A percentile compares a stretch with the other conserved stretches of the same genome.
Conservation (phyloP, 345 rosid genomes). For the Durio zibethinus region DNA sequence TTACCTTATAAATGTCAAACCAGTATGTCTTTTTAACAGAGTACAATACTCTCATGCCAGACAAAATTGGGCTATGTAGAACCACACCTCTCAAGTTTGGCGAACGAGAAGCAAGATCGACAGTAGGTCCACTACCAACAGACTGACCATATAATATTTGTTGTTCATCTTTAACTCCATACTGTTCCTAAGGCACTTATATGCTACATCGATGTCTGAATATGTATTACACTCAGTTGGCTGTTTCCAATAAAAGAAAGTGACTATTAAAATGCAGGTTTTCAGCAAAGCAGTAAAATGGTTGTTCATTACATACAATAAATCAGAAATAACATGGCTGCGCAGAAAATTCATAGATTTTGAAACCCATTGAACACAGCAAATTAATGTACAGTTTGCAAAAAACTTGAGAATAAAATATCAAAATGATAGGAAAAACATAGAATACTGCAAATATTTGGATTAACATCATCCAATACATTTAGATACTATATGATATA, state of each 20-base stretch:
- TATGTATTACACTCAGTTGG: slow-evolving; percentile 91
- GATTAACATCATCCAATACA: background rate
- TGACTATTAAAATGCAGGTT: background rate
- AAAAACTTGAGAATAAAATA: background rate
- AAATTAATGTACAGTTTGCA: background rate
- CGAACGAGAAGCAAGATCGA: slow-evolving; percentile 84
- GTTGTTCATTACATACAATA: background rate
- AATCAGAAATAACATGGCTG: background rate
- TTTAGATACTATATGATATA: background rate
- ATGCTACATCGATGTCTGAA: slow-evolving; percentile 84
- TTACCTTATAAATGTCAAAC: slow-evolving; percentile 96
- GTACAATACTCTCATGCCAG: slow-evolving; percentile 90
- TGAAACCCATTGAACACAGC: background rate
- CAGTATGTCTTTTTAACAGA: slow-evolving; percentile 90
- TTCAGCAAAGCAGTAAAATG: background rate
- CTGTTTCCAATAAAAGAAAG: slow-evolving; percentile 47
- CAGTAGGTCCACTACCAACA: slow-evolving; percentile 97
- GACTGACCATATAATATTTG: slow-evolving; percentile 92
- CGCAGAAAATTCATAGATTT: background rate
- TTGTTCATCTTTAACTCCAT: slow-evolving; percentile 84
- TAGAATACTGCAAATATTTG: background rate
- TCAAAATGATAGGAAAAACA: background rate
- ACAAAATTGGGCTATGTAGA: slow-evolving; percentile 84
- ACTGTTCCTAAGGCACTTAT: slow-evolving; percentile 83
- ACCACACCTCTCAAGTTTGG: slow-evolving; percentile 80